These are phyloP conservation scores for Penicillium concentricum DNA, from an alignment of 2,329 filamentous ascomycete genomes.

Conservation along the genomic window DNA sequence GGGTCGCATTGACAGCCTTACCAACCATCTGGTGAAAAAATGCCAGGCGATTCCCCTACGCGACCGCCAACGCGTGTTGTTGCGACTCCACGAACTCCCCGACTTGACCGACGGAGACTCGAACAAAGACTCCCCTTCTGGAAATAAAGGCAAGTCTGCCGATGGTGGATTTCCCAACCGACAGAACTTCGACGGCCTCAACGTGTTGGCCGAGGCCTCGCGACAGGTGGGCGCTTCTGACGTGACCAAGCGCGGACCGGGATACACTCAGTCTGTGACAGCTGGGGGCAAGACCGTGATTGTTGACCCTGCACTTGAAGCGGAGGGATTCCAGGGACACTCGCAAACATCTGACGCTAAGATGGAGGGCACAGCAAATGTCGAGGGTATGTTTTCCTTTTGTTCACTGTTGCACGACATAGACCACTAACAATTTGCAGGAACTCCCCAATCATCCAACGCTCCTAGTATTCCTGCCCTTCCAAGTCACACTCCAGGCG, in stretches of 20 bases:
- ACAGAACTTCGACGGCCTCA: constrained; percentile 74
- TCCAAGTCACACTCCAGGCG: constrained; percentile 31
- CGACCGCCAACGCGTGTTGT: constrained; percentile 72
- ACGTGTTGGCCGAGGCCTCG: constrained; percentile 85
- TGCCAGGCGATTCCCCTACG: constrained; percentile 74
- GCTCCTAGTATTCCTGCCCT: constrained; percentile 33
- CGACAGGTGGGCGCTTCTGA: constrained; percentile 65
- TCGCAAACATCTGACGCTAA: constrained; percentile 25
- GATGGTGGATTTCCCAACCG: constrained; percentile 48
- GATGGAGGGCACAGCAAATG: constrained; percentile 13
- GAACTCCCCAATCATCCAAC: constrained; percentile 31
- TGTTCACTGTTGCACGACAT: neutral
- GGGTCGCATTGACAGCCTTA: constrained; percentile 79
- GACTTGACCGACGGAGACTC: constrained; percentile 48
- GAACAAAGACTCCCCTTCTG: constrained; percentile 40
- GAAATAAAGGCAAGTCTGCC: constrained; percentile 36
- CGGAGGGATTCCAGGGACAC: constrained; percentile 40
- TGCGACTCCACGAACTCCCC: constrained; percentile 69
- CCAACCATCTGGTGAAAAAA: constrained; percentile 78
- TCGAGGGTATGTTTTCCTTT: constrained; percentile 12
- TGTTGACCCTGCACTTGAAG: constrained; percentile 45
- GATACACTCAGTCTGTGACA: constrained; percentile 41
- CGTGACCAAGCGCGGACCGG: constrained; percentile 44
- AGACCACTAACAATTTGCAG: constrained; percentile 23
- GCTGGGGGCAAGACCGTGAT: constrained; percentile 43